Conservation (phyloP, 106 monocot genomes). For the Amphibolis antarctica region DNA sequence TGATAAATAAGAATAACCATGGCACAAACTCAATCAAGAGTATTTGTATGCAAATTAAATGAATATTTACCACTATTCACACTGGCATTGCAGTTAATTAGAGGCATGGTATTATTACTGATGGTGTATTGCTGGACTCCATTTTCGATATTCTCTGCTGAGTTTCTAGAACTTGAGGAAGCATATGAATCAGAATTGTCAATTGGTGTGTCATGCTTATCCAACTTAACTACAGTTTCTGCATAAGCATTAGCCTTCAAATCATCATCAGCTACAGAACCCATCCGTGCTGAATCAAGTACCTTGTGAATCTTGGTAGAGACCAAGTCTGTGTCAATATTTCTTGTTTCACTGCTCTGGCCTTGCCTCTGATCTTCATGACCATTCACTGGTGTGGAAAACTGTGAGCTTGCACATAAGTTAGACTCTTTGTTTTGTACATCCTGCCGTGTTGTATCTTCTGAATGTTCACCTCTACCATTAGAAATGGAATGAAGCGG, state of each 20-base stretch:
- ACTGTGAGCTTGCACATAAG: slow-evolving; percentile 17
- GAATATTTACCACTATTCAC: slow-evolving; percentile 9
- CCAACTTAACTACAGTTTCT: neutral
- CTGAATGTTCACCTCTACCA: slow-evolving; percentile 4
- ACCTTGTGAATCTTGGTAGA: neutral
- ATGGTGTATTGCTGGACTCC: neutral
- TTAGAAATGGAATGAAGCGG: slow-evolving; percentile 7
- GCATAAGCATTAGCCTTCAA: slow-evolving; percentile 2
- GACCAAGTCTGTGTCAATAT: neutral
- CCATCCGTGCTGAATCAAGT: slow-evolving; percentile 9
- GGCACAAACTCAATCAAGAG: neutral
- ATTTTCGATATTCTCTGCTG: neutral
- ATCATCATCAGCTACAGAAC: slow-evolving; percentile 7
- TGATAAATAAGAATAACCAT: neutral
- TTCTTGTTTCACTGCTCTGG: slow-evolving; percentile 9
- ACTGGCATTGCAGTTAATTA: neutral
- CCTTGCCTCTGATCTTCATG: slow-evolving; percentile 23
- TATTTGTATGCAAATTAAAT: neutral
- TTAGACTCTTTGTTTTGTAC: slow-evolving; percentile 7
- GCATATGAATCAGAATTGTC: neutral
- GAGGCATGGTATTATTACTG: neutral
- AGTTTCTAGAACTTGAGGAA: neutral
- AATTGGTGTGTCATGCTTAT: neutral
- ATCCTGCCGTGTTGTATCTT: too few relatives aligned
- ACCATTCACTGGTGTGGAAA: slow-evolving; percentile 25